Base-by-base conservation (phyloP, 2,329 filamentous ascomycete genomes). In the Chaetomium olivaceum region DNA sequence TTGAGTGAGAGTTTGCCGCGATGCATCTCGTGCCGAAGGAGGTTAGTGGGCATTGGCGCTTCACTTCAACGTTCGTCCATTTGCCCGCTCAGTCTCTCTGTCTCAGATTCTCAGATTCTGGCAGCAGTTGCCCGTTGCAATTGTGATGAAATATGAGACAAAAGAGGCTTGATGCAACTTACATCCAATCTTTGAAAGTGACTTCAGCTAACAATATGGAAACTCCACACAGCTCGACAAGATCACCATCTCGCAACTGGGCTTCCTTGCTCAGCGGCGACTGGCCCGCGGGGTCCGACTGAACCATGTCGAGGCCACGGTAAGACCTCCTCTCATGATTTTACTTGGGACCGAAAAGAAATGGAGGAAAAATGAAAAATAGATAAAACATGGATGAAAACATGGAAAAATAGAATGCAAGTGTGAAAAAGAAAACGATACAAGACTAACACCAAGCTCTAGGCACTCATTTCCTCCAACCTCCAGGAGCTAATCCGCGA, bases 401-500 rank as follows among this genome's bases (percentile, higher is more conserved):
- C n/a, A n/a, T n/a, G n/a, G n/a, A 7, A 36, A 8, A 19, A 27
- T 7, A 29, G n/a, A n/a, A n/a, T n/a, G n/a, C n/a, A 52, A 27
- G 12, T 8, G 19, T 29, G 11, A 52, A 27, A 52, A 19, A 36
- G 9, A 33, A 43, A 19, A 43, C 4, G 14, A 43, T n/a, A n/a
- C n/a, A 21, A 11, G 27, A 36, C 54, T 36, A 43, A 58, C 33
- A 21, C 16, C 14, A 21, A 14, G 7, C 12, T 7, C 25, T 23
- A 91, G 89, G 90, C 90, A 31, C 85, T 93, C 71, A 96, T 97
- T 74, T 89, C 93, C 68, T 93, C 87, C 76, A 93, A 93, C 77
- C 85, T 98, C 58, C 94, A 97, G 78, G 94, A 98, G 85, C 89
- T 97, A 73, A 96, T 98, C 77, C 93, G 94, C 77, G 94, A 98